phyloP scores from a whole-genome alignment of 257 asterid species.

The Salvia miltiorrhiza region DNA sequence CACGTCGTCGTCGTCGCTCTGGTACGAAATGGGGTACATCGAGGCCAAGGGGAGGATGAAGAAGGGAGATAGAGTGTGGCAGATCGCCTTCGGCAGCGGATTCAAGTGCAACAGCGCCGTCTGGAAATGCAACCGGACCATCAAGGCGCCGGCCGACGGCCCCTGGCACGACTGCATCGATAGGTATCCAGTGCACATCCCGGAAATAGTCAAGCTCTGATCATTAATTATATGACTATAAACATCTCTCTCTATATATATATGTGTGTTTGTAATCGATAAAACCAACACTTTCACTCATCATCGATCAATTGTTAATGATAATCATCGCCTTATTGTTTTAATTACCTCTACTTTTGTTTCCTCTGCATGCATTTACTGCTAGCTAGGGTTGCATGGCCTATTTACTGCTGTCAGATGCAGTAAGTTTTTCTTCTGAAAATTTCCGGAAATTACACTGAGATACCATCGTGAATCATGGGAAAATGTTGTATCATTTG shows the following conservation, averaged over 20 bases:
- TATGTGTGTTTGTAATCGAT: not conserved
- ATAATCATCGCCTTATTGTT: conserved; percentile 1
- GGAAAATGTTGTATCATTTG: conserved; percentile 19
- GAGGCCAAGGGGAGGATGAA: conserved; percentile 63
- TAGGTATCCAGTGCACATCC: conserved; percentile 54
- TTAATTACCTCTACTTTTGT: not conserved
- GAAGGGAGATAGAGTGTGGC: conserved; percentile 54
- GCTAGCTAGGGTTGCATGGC: conserved; percentile 14
- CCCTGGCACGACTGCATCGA: conserved; percentile 52
- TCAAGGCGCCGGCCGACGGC: conserved; percentile 42
- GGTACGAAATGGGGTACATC: conserved; percentile 54
- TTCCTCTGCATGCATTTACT: conserved; percentile 33
- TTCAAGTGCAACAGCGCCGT: conserved; percentile 64
- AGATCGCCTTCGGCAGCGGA: conserved; percentile 63
- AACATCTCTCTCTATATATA: not conserved
- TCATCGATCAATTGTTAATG: conserved; percentile 21
- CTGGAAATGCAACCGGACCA: conserved; percentile 56
- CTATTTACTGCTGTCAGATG: conserved; percentile 7
- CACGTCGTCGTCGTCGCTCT: conserved; percentile 57
- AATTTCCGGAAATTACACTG: conserved; percentile 13
- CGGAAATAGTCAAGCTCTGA: conserved; percentile 57
- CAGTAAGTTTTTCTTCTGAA: not conserved
- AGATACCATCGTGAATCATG: not conserved
- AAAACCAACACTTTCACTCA: not conserved
- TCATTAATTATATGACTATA: not conserved